Conservation (phyloP, 2,329 filamentous ascomycete species). For the Alternaria consortialis region DNA sequence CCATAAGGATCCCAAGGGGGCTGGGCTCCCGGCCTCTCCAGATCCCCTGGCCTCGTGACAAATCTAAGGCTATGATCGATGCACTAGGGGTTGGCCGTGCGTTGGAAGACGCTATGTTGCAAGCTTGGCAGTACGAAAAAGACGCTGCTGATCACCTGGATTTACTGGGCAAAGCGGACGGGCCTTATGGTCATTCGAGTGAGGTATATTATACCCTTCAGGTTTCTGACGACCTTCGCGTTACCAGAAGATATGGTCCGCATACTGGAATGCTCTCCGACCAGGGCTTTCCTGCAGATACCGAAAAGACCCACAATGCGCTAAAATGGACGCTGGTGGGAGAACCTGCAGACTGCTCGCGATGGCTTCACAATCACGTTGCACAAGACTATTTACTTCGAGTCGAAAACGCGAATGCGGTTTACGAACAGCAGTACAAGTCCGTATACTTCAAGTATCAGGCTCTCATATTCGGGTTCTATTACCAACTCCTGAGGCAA, state of each 20-base stretch:
- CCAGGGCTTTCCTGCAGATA: neutral
- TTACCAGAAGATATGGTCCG: neutral
- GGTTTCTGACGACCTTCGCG: too few relatives aligned
- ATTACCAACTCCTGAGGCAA: neutral
- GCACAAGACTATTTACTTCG: neutral
- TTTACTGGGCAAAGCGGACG: neutral
- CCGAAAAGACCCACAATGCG: neutral
- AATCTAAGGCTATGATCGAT: neutral
- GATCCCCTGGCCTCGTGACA: conserved; percentile 1
- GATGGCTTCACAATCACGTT: neutral
- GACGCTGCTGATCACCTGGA: neutral
- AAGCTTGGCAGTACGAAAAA: neutral
- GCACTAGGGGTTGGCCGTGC: neutral
- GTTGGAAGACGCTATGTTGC: neutral
- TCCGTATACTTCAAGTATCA: neutral
- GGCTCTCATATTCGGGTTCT: neutral
- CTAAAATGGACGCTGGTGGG: neutral
- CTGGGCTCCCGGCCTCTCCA: neutral
- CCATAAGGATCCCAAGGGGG: neutral
- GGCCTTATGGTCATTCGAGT: neutral
- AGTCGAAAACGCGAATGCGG: neutral
- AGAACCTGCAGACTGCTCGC: neutral
- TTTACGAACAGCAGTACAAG: neutral
- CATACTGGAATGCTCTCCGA: neutral
- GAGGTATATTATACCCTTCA: neutral